Base-by-base conservation (phyloP, 345 rosid species). In the Lepidium didymum region DNA sequence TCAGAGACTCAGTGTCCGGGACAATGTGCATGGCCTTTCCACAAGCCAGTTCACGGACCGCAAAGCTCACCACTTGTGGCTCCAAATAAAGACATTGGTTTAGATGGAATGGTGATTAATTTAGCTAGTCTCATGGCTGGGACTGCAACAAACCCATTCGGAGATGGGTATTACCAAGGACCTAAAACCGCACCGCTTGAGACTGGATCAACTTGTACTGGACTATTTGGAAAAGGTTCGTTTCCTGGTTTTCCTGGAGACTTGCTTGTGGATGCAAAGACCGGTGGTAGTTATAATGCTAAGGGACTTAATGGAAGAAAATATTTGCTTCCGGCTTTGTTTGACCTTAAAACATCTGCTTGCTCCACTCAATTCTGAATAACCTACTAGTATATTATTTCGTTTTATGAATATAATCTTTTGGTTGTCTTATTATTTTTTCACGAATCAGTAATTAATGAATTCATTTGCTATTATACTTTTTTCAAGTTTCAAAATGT, bases 11-110 rank as follows among this genome's bases (percentile, higher is more conserved):
- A 90, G 41, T 90, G 97, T 79, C 95, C 95, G 0, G 95, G 95
- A 3, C 84, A 80, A 68, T 90, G 97, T 49, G 97, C 97, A 0
- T 90, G 97, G 97, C 97, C 97, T 3, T 88, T 88, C 72, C 97
- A 90, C 71, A 84, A 84, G 41, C 97, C 95, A 2, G 80, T 76
- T 41, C 81, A 90, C 69, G 97, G 97, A 16, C 95, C 97, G 4
- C 90, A 86, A 49, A 64, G 31, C 75, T 61, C 85, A 2, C 87
- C 95, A 4, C 67, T 90, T 73, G 74, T 77, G 4, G 83, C 95
- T 0, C 97, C 97, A 8, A 90, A 85, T 80, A 85, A 84, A 7
- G 89, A 90, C 18, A 84, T 87, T 33, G 97, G 92, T 13, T 72
- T 87, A 5, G 95, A 90, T 13, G 97, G 97, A 2, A 84, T 90